phyloP scores from a whole-genome alignment of 768 basidiomycete species.

The Macrolepiota dolichaula region DNA sequence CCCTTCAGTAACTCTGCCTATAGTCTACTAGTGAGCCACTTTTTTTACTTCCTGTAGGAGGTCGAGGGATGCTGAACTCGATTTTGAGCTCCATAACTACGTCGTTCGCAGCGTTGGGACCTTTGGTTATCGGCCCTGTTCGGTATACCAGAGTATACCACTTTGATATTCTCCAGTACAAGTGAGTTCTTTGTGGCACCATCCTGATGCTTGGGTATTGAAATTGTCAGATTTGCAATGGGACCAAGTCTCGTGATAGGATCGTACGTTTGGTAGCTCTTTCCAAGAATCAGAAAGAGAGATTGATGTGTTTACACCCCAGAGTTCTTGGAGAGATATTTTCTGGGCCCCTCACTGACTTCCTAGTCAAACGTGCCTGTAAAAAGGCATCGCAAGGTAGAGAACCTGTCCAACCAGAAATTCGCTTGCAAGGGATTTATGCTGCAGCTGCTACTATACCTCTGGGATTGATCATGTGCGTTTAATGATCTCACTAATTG shows the following conservation, averaged over 20 bases:
- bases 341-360: constrained; percentile 33
- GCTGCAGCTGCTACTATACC: constrained; percentile 33
- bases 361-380: constrained; percentile 32
- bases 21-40: neutral
- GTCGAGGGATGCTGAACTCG: neutral
- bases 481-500: neutral
- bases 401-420: constrained; percentile 24
- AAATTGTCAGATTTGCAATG: constrained; percentile 25
- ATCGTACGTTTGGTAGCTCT: constrained; percentile 20
- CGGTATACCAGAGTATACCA: neutral
- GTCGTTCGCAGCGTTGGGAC: neutral
- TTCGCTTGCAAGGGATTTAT: constrained; percentile 34
- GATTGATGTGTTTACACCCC: too few relatives aligned
- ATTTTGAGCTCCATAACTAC: neutral
- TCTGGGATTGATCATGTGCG: constrained; percentile 29
- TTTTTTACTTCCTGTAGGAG: too few relatives aligned
- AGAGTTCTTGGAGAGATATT: constrained; percentile 26
- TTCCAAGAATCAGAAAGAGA: neutral
- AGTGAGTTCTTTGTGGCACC: constrained; percentile 18
- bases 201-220: neutral
- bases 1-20: neutral
- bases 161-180: constrained; percentile 32
- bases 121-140: constrained; percentile 25
- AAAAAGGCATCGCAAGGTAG: constrained; percentile 21
- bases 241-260: constrained; percentile 33